phyloP scores from a whole-genome alignment of 148 eudicot species.

The Diospyros kaki region DNA sequence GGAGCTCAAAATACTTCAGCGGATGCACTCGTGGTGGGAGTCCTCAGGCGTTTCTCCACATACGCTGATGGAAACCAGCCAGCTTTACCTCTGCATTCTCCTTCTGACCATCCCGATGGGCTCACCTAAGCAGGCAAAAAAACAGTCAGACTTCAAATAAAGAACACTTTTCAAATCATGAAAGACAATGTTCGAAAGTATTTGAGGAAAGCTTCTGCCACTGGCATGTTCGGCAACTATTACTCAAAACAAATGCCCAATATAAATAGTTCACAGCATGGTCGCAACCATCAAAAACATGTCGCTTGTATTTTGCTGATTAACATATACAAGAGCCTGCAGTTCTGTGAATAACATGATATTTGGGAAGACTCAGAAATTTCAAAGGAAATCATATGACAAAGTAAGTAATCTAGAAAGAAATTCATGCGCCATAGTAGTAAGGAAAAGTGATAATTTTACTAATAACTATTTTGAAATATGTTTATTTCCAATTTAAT shows the following conservation, averaged over 20 bases:
- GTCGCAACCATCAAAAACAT: background rate
- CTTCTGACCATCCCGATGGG: conserved; percentile 89
- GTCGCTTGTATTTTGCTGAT: background rate
- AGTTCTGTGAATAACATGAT: background rate
- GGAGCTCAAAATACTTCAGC: conserved; percentile 47
- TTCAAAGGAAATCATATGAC: conserved; percentile 9
- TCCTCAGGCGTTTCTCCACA: conserved; percentile 72
- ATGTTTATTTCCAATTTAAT: background rate
- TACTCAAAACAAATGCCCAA: background rate
- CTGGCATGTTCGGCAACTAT: background rate
- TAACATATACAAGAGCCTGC: background rate
- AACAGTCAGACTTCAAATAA: background rate
- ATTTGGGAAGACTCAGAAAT: background rate
- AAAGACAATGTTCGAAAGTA: background rate
- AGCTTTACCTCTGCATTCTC: conserved; percentile 86
- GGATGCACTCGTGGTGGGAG: conserved; percentile 52
- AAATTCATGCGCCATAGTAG: background rate
- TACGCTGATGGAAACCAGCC: conserved; percentile 95
- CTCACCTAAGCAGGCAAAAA: conserved; percentile 44
- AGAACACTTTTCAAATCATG: background rate
- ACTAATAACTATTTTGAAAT: conserved; percentile 1
- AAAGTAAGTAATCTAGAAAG: background rate
- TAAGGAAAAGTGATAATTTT: background rate
- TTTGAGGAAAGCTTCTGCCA: background rate
- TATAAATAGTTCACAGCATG: background rate